A percentile compares a stretch with the other conserved stretches of the same genome.
phyloP scores from a whole-genome alignment of 2,329 filamentous ascomycete genomes.

The Hymenoscyphus linearis region DNA sequence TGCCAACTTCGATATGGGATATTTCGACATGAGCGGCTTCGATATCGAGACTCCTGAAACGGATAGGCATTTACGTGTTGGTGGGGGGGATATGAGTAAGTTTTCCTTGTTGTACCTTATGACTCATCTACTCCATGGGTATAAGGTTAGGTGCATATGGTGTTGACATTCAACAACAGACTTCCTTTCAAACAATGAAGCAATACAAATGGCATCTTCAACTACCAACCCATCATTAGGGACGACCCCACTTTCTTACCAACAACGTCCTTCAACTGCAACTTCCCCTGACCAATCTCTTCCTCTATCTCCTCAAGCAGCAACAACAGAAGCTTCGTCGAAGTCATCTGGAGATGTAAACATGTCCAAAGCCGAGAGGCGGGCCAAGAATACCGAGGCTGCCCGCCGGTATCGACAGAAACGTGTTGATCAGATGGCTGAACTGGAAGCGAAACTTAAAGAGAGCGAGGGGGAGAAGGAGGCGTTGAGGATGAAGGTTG shows the following conservation, averaged over 20 bases:
- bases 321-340: not conserved
- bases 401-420: conserved; percentile 68
- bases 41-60: not conserved
- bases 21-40: not conserved
- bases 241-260: not conserved
- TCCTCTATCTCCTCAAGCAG: not conserved
- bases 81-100: not conserved
- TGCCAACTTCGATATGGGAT: not conserved
- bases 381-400: conserved; percentile 65
- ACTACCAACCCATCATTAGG: not conserved
- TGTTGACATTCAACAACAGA: not conserved
- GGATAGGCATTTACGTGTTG: not conserved
- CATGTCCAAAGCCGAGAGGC: conserved; percentile 40
- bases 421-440: conserved; percentile 58
- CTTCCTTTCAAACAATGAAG: not conserved
- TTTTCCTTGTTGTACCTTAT: not conserved
- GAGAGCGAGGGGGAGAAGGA: conserved; percentile 58
- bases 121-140: not conserved
- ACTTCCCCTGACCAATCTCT: not conserved
- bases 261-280: not conserved
- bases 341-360: conserved; percentile 3
- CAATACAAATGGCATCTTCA: not conserved
- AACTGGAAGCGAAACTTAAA: conserved; percentile 55
- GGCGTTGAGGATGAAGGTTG: conserved; percentile 56
- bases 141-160: not conserved